phyloP scores from a whole-genome alignment of 768 basidiomycete genomes.

The Leucocoprinus sp. region DNA sequence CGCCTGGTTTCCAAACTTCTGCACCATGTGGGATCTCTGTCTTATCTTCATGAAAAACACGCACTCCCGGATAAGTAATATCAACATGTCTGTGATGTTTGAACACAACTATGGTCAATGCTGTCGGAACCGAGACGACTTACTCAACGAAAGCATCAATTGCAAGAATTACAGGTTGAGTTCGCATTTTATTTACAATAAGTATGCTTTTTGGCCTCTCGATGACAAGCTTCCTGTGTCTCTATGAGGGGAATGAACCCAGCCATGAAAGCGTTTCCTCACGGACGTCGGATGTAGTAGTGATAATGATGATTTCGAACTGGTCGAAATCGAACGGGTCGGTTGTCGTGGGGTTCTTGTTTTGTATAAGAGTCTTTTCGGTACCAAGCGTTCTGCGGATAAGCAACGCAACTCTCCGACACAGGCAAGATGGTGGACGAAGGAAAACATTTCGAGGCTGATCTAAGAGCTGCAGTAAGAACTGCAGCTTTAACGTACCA shows the following conservation, averaged over 20 bases:
- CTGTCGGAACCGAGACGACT: conserved; percentile 17
- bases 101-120: background rate
- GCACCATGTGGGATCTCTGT: conserved; percentile 57
- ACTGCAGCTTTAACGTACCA: background rate
- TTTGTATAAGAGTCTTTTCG: background rate
- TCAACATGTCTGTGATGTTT: conserved; percentile 42
- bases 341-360: background rate
- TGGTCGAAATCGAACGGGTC: conserved; percentile 2
- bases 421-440: background rate
- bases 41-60: conserved; percentile 60
- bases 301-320: background rate
- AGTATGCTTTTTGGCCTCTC: conserved; percentile 54
- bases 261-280: background rate
- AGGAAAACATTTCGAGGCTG: conserved; percentile 1
- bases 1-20: conserved; percentile 60
- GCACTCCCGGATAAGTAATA: conserved; percentile 48
- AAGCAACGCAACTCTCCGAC: background rate
- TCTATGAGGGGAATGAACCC: conserved; percentile 5
- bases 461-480: background rate
- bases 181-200: conserved; percentile 76
- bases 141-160: conserved; percentile 69
- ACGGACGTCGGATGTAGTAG: conserved; percentile 6
- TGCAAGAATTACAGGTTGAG: conserved; percentile 66
- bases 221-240: conserved; percentile 11
- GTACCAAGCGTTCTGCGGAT: background rate